Conservation (phyloP, 805 yeast species). For the Vanderwaltozyma yarrowii region DNA sequence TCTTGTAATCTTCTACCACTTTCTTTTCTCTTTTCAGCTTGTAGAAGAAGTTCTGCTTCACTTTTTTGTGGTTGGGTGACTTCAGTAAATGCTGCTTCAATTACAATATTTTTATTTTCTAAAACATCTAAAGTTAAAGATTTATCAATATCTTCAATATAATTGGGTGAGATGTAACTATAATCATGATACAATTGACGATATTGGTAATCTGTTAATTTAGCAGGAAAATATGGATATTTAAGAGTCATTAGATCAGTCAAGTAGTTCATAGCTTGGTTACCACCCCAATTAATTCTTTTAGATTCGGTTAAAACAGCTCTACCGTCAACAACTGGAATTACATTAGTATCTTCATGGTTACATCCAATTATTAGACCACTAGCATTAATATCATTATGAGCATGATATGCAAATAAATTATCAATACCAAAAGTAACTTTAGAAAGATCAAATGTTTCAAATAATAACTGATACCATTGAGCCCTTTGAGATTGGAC, state of each 20-base stretch:
- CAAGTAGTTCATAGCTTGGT: constrained; percentile 55
- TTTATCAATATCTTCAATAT: constrained; percentile 47
- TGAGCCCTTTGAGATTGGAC: constrained; percentile 60
- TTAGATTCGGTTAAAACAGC: constrained; percentile 61
- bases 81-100: constrained; percentile 74
- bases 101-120: constrained; percentile 58
- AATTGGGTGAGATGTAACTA: constrained; percentile 68
- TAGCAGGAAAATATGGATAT: constrained; percentile 86
- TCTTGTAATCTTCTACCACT: constrained; percentile 85
- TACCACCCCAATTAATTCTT: constrained; percentile 89
- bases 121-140: constrained; percentile 53
- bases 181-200: constrained; percentile 60
- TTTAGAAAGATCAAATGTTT: constrained; percentile 66
- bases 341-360: constrained; percentile 67
- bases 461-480: constrained; percentile 78
- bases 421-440: constrained; percentile 77
- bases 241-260: constrained; percentile 58
- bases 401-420: constrained; percentile 64
- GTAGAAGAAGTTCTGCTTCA: constrained; percentile 69
- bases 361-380: constrained; percentile 84
- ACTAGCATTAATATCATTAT: constrained; percentile 28
- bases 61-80: constrained; percentile 60
- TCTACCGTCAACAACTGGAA: constrained; percentile 68
- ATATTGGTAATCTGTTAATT: constrained; percentile 52
- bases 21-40: constrained; percentile 72